These are phyloP conservation scores for Przewalskia tangutica DNA, from an alignment of 257 asterid genomes.

Conservation along the genomic window DNA sequence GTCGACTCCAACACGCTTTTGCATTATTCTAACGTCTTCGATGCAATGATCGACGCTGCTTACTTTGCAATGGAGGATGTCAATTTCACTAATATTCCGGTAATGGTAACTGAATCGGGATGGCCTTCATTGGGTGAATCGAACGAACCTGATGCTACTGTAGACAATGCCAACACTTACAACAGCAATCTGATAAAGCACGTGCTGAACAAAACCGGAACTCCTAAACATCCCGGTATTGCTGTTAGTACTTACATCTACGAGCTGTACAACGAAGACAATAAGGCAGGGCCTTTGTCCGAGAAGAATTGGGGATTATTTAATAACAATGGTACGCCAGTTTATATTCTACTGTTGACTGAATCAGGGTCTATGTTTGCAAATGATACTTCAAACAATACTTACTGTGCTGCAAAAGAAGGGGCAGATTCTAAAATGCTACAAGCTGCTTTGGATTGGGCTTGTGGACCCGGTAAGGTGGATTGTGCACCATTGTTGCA, in stretches of 20 bases:
- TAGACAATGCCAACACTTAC: conserved; percentile 74
- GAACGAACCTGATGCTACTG: conserved; percentile 67
- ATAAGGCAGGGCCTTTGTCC: conserved; percentile 47
- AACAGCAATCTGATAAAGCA: conserved; percentile 74
- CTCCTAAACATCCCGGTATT: conserved; percentile 75
- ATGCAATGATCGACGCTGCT: conserved; percentile 84
- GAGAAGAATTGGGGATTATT: conserved; percentile 95
- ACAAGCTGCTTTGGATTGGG: conserved; percentile 97
- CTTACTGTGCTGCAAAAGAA: conserved; percentile 58
- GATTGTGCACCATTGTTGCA: conserved; percentile 60
- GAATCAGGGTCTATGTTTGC: conserved; percentile 59
- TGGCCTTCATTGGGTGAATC: conserved; percentile 91
- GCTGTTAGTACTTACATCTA: conserved; percentile 65
- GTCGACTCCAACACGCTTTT: conserved; percentile 82
- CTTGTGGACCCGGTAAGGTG: conserved; percentile 87
- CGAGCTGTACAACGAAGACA: conserved; percentile 84
- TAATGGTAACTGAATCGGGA: conserved; percentile 73
- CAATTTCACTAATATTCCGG: conserved; percentile 74
- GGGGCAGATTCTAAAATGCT: conserved; percentile 69
- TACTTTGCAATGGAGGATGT: conserved; percentile 72
- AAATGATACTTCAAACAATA: conserved; percentile 67
- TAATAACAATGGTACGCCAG: conserved; percentile 51
- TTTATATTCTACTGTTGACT: conserved; percentile 50
- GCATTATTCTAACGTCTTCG: conserved; percentile 74
- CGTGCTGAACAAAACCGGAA: conserved; percentile 62